phyloP scores from a whole-genome alignment of 1,284 basidiomycete genomes.

The Hymenochaete sp. region DNA sequence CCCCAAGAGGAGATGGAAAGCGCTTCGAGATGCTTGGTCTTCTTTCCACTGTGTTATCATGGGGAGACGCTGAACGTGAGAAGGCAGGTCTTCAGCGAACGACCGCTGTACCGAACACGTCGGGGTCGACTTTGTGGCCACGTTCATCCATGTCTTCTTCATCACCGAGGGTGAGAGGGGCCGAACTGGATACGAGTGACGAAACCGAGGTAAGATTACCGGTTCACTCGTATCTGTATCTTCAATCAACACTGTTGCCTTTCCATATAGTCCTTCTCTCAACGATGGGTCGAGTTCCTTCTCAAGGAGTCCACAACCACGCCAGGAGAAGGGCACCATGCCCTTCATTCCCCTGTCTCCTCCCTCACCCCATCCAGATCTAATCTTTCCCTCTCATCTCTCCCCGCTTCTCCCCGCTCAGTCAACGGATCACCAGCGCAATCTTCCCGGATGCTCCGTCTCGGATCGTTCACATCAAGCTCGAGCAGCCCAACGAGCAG shows the following conservation, averaged over 20 bases:
- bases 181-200: slow-evolving; percentile 64
- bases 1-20: slow-evolving; percentile 86
- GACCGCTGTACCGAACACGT: slow-evolving; percentile 24
- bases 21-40: slow-evolving; percentile 94
- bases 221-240: slow-evolving; percentile 1
- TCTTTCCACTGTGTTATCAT: slow-evolving; percentile 81
- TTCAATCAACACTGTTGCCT: neutral
- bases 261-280: slow-evolving; percentile 74
- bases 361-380: slow-evolving; percentile 28
- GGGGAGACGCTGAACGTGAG: slow-evolving; percentile 86
- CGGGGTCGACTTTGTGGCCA: slow-evolving; percentile 15
- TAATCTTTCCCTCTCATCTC: slow-evolving; percentile 43
- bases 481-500: too few species aligned
- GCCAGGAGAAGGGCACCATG: slow-evolving; percentile 16
- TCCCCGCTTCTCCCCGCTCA: slow-evolving; percentile 31
- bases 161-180: slow-evolving; percentile 35
- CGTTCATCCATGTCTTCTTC: slow-evolving; percentile 29
- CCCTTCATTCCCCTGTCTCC: slow-evolving; percentile 25
- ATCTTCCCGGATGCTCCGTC: slow-evolving; percentile 32
- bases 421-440: slow-evolving; percentile 21
- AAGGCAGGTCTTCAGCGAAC: slow-evolving; percentile 79
- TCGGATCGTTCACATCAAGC: slow-evolving; percentile 42
- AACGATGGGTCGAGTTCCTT: slow-evolving; percentile 92
- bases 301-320: slow-evolving; percentile 78
- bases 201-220: slow-evolving; percentile 58